Evolutionary conservation across 1,284 basidiomycete species (phyloP), one percentile per base, ranked within the genome.

Genomic region (Fomitopsis betulina): DNA sequence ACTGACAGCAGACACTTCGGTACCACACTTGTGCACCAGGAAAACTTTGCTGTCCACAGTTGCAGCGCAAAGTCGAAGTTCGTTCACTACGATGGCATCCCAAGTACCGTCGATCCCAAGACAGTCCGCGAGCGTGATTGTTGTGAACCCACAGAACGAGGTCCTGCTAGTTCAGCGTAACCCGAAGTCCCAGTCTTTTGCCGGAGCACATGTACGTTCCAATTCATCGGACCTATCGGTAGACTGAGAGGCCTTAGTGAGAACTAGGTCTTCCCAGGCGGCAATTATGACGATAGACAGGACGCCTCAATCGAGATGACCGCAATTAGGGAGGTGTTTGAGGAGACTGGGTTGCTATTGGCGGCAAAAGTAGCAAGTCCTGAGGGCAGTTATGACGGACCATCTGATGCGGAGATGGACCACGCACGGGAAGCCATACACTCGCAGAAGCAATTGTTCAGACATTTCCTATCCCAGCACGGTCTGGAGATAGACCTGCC

Each of bases 251-350:
- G 37, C 47, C 35, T 40, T 17, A 23, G 54, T 10, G 39, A 61
- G 12, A n/a, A n/a, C n/a, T 60, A 89, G 87, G 87, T 89, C 25
- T 90, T 89, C 66, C 87, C 87, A 17, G 87, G 87, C 23, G 87
- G 87, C 10, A 87, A 87, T 67, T 78, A 76, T 54, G 87, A 89
- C 70, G 62, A 73, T 50, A 71, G 72, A 53, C 85, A 89, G 62
- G 87, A 89, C 63, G 67, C 67, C 9, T 81, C 80, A 10, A 68
- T 86, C 17, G 70, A 71, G 30, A 76, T 84, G 60, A 89, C 86
- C 5, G 87, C 86, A 2, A 83, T 89, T 49, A 76, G 87, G 17
- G 87, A 90, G 69, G 84, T 86, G 0, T 89, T 90, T 58, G 87
- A 90, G 67, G 87, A 90, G 66, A 79, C 86, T 3, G 87, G 87